These are phyloP conservation scores for Physcomitrellopsis africana DNA, from an alignment of 225 moss, liverwort and hornwort genomes.

Conservation along the genomic window DNA sequence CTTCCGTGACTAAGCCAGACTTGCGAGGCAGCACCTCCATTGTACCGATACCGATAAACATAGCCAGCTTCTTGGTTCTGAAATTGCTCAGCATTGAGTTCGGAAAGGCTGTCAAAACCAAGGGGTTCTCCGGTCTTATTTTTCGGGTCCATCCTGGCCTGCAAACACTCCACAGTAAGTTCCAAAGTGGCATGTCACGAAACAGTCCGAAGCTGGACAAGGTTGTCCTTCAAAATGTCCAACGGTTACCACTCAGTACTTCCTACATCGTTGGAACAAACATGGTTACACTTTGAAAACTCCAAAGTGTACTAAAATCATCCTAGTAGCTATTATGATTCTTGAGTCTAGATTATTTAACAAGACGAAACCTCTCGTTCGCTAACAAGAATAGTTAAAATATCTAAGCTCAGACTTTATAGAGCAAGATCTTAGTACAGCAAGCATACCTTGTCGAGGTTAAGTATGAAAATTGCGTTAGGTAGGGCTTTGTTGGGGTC, in stretches of 20 bases:
- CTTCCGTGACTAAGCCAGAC: slow-evolving; percentile 91
- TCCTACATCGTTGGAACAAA: slow-evolving; percentile 7
- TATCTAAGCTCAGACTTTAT: slow-evolving; percentile 12
- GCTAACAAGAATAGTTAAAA: background rate
- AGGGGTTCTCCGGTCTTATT: slow-evolving; percentile 37
- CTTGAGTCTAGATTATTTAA: background rate
- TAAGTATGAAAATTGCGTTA: slow-evolving; percentile 82
- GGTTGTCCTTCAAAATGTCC: background rate
- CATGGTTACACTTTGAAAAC: background rate
- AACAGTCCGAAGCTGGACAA: slow-evolving; percentile 11
- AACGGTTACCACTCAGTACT: background rate
- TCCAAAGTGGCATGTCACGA: background rate
- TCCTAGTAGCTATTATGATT: background rate
- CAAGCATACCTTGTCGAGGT: slow-evolving; percentile 80
- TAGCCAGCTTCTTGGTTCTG: slow-evolving; percentile 78
- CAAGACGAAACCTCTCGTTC: background rate
- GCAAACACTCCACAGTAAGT: slow-evolving; percentile 26
- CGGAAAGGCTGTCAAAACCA: slow-evolving; percentile 39
- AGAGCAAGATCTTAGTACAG: slow-evolving; percentile 24
- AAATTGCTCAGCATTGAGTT: slow-evolving; percentile 59
- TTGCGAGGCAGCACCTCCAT: slow-evolving; percentile 87
- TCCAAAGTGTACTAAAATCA: background rate
- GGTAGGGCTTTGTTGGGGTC: slow-evolving; percentile 79
- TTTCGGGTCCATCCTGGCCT: slow-evolving; percentile 87
- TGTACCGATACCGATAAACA: slow-evolving; percentile 86